Evolutionary conservation across 2,329 filamentous ascomycete genomes (phyloP), one percentile per base, ranked within the genome.

Genomic region (Elsinoe perseae): DNA sequence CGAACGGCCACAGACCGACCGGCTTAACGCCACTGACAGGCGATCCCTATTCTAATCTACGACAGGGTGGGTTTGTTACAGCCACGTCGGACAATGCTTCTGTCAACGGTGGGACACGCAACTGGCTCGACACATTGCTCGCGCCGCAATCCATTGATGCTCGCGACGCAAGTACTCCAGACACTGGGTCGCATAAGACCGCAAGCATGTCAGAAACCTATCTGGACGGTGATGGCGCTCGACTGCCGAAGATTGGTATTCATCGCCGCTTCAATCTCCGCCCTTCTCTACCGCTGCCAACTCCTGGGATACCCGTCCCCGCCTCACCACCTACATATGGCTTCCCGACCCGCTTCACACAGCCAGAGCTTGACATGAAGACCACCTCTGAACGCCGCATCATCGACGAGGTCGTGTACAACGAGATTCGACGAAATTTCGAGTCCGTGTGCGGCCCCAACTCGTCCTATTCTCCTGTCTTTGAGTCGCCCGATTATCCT

Each of bases 211-310:
- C 62, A 18, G 54, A 61, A 12, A 64, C 59, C 56, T 66, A 66
- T 43, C 61, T 64, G 14, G 64, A 66, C 40, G 64, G 63, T 5
- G 59, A 64, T 40, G 60, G 60, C 25, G 61, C 62, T 14, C 57
- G 64, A 27, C 58, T 63, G 21, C 59, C 64, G 16, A 57, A 57
- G 38, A 53, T 57, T 27, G 48, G 48, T 27, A 50, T 52, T 16
- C 56, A 50, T 23, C 46, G 48, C 12, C 30, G 48, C n/a, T 57
- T 52, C 36, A 57, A 52, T 20, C 48, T 52, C 16, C 44, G 56
- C 10, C 44, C 46, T 20, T 57, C 56, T 18, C 34, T 57, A 23
- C 20, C 25, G 4, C 6, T 44, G 9, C 56, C 44, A 25, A 21
- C 28, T 16, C 48, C 56, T 14, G 48, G 44, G 9, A 32, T 43